Evolutionary conservation across 176 grass and related monocot species (phyloP).

Genomic region (Oryza officinalis): DNA sequence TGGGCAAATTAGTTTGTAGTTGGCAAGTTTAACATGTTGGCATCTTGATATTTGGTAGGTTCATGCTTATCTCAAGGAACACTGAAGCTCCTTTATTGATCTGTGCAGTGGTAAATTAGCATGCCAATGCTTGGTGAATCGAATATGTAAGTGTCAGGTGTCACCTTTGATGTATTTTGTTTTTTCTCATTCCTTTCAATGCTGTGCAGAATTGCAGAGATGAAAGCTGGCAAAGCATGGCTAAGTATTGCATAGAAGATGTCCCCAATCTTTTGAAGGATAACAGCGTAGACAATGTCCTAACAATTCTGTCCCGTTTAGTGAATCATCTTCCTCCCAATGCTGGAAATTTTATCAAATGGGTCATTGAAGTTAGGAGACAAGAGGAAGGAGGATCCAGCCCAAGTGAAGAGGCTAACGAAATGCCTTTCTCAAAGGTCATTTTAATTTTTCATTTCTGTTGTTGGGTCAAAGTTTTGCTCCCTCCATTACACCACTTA

Average conservation of each 20-base stretch:
- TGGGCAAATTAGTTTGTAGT: background rate
- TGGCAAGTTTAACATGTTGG: background rate
- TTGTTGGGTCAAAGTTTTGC: slow-evolving; percentile 10
- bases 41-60: slow-evolving; percentile 52
- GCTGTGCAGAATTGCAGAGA: slow-evolving; percentile 65
- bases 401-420: slow-evolving; percentile 66
- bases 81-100: slow-evolving; percentile 53
- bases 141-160: background rate
- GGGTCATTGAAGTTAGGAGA: slow-evolving; percentile 80
- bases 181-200: slow-evolving; percentile 17
- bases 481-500: background rate
- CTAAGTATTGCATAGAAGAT: slow-evolving; percentile 62
- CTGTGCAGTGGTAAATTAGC: slow-evolving; percentile 68
- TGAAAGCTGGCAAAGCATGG: slow-evolving; percentile 67
- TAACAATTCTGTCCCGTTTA: slow-evolving; percentile 51
- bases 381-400: slow-evolving; percentile 57
- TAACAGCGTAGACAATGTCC: slow-evolving; percentile 42
- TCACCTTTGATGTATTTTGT: background rate
- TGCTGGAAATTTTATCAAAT: slow-evolving; percentile 83
- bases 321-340: slow-evolving; percentile 59
- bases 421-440: slow-evolving; percentile 57
- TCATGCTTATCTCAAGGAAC: slow-evolving; percentile 79
- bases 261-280: slow-evolving; percentile 69
- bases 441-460: slow-evolving; percentile 22
- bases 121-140: slow-evolving; percentile 1